phyloP scores from a whole-genome alignment of 345 rosid species.

The Raphanus raphanistrum region DNA sequence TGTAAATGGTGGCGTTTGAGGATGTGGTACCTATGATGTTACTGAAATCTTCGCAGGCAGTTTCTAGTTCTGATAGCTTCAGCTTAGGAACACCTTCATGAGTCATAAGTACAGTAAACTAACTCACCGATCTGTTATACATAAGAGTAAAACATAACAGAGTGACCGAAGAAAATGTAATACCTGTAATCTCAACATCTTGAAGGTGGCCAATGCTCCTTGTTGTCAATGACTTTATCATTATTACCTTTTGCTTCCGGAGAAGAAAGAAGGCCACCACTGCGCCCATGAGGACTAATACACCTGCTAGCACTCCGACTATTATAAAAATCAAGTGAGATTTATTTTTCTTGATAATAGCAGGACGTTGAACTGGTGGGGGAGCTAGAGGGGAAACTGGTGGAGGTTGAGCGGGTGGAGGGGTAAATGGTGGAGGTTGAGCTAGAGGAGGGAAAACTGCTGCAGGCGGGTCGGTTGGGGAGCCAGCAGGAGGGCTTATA shows the following conservation, averaged over 20 bases:
- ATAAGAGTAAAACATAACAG: slow-evolving; percentile 14
- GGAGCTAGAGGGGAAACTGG: neutral
- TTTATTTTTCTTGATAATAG: neutral
- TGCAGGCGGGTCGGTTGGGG: neutral
- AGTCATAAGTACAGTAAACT: neutral
- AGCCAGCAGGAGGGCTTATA: neutral
- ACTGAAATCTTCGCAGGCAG: slow-evolving; percentile 96
- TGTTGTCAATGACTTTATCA: slow-evolving; percentile 73
- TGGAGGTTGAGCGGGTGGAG: neutral
- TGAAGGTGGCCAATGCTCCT: slow-evolving; percentile 67
- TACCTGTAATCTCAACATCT: slow-evolving; percentile 75
- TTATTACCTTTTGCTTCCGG: slow-evolving; percentile 48
- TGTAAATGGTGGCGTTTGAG: slow-evolving; percentile 68
- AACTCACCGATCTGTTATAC: neutral
- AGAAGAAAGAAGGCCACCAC: slow-evolving; percentile 44
- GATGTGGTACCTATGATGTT: slow-evolving; percentile 73
- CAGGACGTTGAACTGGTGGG: neutral
- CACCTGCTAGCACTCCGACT: slow-evolving; percentile 37
- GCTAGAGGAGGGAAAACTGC: neutral
- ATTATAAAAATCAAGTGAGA: neutral
- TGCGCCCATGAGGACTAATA: slow-evolving; percentile 37
- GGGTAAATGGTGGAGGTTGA: neutral
- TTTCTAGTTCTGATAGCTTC: slow-evolving; percentile 81
- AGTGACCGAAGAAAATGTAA: neutral
- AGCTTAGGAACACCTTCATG: slow-evolving; percentile 72